A percentile compares a stretch with the other conserved stretches of the same genome.
Conservation (phyloP, 805 yeast genomes). For the Lachancea thermotolerans region DNA sequence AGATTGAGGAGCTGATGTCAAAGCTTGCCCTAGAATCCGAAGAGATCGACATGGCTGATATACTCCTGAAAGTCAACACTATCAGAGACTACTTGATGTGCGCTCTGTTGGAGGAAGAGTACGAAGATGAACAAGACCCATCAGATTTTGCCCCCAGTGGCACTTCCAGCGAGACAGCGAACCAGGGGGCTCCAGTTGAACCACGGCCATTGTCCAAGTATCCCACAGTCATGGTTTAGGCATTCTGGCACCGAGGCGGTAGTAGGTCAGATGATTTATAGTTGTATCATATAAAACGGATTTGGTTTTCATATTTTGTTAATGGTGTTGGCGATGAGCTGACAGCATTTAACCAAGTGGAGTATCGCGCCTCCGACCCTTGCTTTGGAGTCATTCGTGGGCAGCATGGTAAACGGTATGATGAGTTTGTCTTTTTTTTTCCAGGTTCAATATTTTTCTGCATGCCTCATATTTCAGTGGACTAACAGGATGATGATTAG, state of each 20-base stretch:
- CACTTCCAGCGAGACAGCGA: background rate
- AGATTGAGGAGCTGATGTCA: background rate
- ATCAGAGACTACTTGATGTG: conserved; percentile 28
- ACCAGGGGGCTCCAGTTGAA: background rate
- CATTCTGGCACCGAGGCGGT: background rate
- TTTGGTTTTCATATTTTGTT: background rate
- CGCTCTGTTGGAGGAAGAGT: conserved; percentile 23
- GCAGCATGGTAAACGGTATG: background rate
- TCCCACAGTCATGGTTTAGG: conserved; percentile 5
- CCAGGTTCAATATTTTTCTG: too few relatives aligned
- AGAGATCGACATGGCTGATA: conserved; percentile 11
- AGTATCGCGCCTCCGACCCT: background rate
- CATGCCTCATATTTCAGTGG: too few relatives aligned
- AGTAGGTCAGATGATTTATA: background rate
- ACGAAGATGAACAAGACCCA: background rate
- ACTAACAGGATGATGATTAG: background rate
- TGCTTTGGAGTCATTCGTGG: too few relatives aligned
- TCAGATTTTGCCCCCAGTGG: too few relatives aligned
- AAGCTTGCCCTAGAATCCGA: conserved; percentile 1
- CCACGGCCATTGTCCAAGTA: conserved; percentile 2
- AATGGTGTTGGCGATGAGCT: background rate
- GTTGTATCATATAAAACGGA: background rate
- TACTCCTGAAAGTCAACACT: conserved; percentile 18
- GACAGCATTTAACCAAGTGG: background rate
- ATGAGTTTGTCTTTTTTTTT: too few relatives aligned